Evolutionary conservation across 176 grass and related monocot genomes (phyloP), one percentile per base, ranked within the genome.

Genomic region (Saccharum officinarum): DNA sequence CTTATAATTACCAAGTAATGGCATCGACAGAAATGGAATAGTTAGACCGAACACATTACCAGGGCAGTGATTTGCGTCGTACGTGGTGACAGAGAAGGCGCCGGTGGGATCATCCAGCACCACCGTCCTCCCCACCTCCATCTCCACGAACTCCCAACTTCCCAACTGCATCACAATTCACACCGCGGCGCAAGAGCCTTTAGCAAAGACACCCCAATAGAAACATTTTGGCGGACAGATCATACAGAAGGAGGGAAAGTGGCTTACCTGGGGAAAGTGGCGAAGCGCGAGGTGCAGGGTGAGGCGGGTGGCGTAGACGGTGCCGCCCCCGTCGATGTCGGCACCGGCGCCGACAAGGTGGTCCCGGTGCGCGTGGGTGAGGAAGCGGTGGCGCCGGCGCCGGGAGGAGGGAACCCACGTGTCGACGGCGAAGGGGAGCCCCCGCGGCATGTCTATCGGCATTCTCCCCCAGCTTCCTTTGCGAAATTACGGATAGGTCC

Each of bases 361-460:
- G 85, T 97, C 94, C 36, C 66, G 65, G 80, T 94, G 94, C 61
- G 94, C 92, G 86, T 97, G 94, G 73, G 92, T 92, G 72, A 97
- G 85, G 76, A 94, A 97, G 44, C 85, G 84, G 88, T 94, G 86
- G 79, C 90, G 75, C 66, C 88, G 88, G 79, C 85, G 82, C 37
- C 66, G 54, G 17, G 90, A 84, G 26, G 90, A 81, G 15, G 90
- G 65, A 39, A 80, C 91, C 95, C 92, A 97, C 46, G 90, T 93
- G 47, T 97, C 92, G 70, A 97, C 92, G 39, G 86, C 90, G 92
- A 97, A 92, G 69, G 92, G 90, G 28, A 97, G 87, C 0, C 90
- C 92, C 86, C 59, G 81, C 44, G 95, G 95, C 92, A 97, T 92
- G 78, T 97, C 95, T 73, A 97, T 97, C 84, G 95, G 95, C 95